phyloP scores from a whole-genome alignment of 257 asterid species.

The Solanum megistacrolobum region DNA sequence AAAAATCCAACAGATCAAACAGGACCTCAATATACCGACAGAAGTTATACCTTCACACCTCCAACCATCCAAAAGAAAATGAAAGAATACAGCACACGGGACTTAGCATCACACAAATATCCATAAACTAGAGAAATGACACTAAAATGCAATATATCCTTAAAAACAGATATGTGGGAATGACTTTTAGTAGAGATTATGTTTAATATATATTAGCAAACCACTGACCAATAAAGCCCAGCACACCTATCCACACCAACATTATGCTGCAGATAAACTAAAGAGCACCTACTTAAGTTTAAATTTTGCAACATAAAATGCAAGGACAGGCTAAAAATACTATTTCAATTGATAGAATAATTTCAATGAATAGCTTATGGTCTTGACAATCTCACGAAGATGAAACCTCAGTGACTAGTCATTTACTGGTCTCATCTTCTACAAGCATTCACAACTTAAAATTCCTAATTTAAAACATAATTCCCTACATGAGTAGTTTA shows the following conservation, averaged over 20 bases:
- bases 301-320: background rate
- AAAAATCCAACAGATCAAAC: background rate
- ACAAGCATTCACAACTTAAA: background rate
- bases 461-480: background rate
- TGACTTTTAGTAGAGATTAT: background rate
- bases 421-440: background rate
- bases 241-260: background rate
- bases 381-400: background rate
- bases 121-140: background rate
- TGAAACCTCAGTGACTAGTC: background rate
- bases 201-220: background rate
- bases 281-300: background rate
- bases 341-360: background rate
- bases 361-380: background rate
- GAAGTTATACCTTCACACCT: background rate
- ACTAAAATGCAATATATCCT: background rate
- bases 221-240: background rate
- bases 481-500: background rate
- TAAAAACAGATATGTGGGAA: background rate
- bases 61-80: background rate
- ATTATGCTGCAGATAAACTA: background rate
- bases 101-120: background rate
- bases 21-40: background rate
- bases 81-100: background rate
- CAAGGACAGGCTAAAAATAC: background rate